Percentiles rank a stretch among this genome's conserved stretches.
Conservation (phyloP, 495 filamentous ascomycete species). For the Aspergillus ostianus region DNA sequence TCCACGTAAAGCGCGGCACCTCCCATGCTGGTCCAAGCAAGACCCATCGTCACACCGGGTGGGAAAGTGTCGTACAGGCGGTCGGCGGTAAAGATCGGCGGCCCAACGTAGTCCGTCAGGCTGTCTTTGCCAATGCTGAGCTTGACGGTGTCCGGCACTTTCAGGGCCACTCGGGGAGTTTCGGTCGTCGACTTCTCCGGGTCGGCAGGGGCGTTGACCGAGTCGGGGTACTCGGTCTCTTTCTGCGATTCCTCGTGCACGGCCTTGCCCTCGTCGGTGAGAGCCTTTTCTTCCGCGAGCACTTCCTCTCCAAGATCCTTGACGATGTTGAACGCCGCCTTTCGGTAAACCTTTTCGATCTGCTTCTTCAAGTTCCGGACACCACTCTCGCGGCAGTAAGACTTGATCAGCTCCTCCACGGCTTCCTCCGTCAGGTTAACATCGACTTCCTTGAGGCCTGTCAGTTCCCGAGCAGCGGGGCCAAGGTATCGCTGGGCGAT, state of each 20-base stretch:
- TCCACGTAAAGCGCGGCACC: constrained; percentile 96
- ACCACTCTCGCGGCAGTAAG: constrained; percentile 94
- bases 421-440: constrained; percentile 80
- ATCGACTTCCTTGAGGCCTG: constrained; percentile 86
- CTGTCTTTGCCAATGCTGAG: constrained; percentile 86
- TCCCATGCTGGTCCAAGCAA: constrained; percentile 98
- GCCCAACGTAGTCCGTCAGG: constrained; percentile 95
- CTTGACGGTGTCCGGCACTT: constrained; percentile 84
- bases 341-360: constrained; percentile 98
- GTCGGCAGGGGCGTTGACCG: constrained; percentile 54
- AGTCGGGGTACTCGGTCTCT: constrained; percentile 51
- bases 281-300: constrained; percentile 74
- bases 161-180: constrained; percentile 72
- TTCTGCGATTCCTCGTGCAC: constrained; percentile 71
- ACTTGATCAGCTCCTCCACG: constrained; percentile 96
- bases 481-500: constrained; percentile 93
- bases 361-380: constrained; percentile 99
- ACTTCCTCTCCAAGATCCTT: constrained; percentile 89
- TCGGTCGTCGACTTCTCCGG: constrained; percentile 72
- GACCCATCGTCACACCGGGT: constrained; percentile 97
- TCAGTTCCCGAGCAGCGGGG: constrained; percentile 85
- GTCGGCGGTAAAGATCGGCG: constrained; percentile 92
- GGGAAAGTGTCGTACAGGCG: constrained; percentile 92
- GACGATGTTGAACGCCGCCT: constrained; percentile 95
- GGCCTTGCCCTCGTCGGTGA: constrained; percentile 86